Conservation (phyloP, 2,329 filamentous ascomycete genomes). For the Lasiodiplodia hormozganensis region DNA sequence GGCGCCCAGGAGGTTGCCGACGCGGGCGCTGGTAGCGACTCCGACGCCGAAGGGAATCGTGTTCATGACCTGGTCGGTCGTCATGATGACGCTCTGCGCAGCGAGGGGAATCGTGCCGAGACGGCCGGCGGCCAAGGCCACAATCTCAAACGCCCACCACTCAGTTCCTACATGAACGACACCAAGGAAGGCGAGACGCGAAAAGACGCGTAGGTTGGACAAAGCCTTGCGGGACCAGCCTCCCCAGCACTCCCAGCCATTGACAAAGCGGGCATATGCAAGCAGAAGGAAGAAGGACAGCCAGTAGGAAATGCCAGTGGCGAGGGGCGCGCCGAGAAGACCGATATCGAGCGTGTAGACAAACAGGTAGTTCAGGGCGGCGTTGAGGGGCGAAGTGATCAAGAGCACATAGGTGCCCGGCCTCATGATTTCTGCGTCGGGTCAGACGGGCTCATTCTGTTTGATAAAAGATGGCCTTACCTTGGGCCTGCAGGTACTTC, state of each 20-base stretch:
- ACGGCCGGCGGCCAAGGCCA: constrained; percentile 80
- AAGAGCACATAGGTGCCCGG: constrained; percentile 69
- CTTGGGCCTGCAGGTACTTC: constrained; percentile 65
- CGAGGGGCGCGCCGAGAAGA: constrained; percentile 79
- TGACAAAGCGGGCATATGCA: constrained; percentile 73
- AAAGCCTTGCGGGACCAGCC: constrained; percentile 71
- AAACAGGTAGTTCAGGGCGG: constrained; percentile 69
- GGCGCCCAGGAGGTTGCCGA: constrained; percentile 82
- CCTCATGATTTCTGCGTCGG: constrained; percentile 63
- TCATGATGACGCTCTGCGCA: constrained; percentile 90
- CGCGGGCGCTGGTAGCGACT: constrained; percentile 76
- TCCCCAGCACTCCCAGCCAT: constrained; percentile 79
- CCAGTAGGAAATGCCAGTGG: constrained; percentile 88
- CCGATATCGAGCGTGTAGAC: constrained; percentile 75
- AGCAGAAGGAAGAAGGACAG: constrained; percentile 78
- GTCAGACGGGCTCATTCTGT: constrained; percentile 1
- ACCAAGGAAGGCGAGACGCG: constrained; percentile 76
- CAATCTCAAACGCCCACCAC: constrained; percentile 95
- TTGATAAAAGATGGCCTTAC: constrained; percentile 41
- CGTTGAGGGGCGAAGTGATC: constrained; percentile 67
- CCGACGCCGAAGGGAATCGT: constrained; percentile 88
- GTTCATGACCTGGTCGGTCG: constrained; percentile 81
- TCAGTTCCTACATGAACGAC: constrained; percentile 86
- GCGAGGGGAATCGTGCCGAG: constrained; percentile 81
- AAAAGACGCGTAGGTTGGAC: constrained; percentile 73